Evolutionary conservation across 352 stramenopile species (phyloP).

Genomic region (Pythium monospermum): DNA sequence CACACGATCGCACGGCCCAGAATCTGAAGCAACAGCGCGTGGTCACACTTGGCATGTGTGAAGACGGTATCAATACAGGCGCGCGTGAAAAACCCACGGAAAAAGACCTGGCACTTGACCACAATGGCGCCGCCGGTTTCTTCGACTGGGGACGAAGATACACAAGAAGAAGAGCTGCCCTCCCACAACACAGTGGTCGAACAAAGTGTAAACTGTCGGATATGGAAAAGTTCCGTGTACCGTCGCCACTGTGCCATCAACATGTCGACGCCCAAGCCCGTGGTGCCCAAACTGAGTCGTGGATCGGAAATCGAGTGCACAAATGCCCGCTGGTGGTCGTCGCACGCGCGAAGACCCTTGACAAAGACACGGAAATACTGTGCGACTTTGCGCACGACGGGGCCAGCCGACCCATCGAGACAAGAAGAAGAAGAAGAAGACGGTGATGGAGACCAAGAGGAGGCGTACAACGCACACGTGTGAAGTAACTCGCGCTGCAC

Average conservation of each 20-base stretch:
- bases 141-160: no score
- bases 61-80: constrained; percentile 12
- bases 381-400: constrained; percentile 4
- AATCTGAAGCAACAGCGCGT: neutral
- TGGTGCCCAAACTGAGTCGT: neutral
- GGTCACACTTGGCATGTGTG: constrained; percentile 2
- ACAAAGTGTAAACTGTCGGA: constrained; percentile 16
- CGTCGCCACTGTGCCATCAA: constrained; percentile 1
- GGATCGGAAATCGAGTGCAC: neutral
- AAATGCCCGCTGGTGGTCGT: neutral
- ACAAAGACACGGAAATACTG: constrained; percentile 19
- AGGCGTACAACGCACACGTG: neutral
- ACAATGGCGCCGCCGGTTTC: neutral
- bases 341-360: neutral
- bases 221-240: constrained; percentile 38
- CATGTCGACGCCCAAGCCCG: neutral
- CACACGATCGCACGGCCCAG: constrained; percentile 11
- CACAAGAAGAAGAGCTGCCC: neutral
- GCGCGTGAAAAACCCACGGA: constrained; percentile 10
- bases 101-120: constrained; percentile 6
- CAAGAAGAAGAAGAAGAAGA: no score
- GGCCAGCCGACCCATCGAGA: constrained; percentile 4
- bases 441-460: no score
- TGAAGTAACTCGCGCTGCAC: constrained; percentile 1
- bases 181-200: constrained; percentile 6